phyloP scores from a whole-genome alignment of 306 rosid genomes.

The Cicer bijugum region DNA sequence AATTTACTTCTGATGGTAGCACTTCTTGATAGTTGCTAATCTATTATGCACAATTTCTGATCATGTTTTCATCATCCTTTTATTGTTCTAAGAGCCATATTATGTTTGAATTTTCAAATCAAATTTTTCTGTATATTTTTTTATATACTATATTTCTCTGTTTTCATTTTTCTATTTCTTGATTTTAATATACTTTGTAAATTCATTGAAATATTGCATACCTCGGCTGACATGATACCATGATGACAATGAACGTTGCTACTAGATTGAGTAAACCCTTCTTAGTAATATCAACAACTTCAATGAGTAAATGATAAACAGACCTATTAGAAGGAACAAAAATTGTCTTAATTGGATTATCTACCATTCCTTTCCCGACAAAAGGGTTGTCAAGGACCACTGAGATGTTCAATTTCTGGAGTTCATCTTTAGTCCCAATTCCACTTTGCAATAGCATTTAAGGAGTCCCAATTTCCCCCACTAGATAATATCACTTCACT shows the following conservation, averaged over 20 bases:
- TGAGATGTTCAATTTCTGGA: constrained; percentile 63
- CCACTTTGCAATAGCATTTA: constrained; percentile 92
- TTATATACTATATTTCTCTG: not conserved
- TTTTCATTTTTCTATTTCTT: not conserved
- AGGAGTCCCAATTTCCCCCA: constrained; percentile 89
- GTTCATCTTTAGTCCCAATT: constrained; percentile 77
- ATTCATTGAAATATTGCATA: constrained; percentile 46
- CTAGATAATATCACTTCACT: constrained; percentile 79
- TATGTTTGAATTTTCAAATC: not conserved
- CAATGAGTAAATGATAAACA: constrained; percentile 66
- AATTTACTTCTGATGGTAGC: constrained; percentile 8
- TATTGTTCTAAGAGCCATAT: not conserved
- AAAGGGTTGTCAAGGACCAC: constrained; percentile 64
- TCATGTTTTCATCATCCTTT: not conserved
- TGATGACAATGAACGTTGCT: constrained; percentile 91
- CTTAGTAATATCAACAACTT: constrained; percentile 88
- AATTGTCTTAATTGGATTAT: constrained; percentile 89
- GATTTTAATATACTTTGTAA: not conserved
- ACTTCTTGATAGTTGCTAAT: constrained; percentile 20
- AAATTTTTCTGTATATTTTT: not conserved
- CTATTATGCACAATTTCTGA: not conserved
- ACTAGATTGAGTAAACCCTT: constrained; percentile 70
- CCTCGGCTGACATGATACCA: constrained; percentile 95
- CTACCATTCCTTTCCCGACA: constrained; percentile 92
- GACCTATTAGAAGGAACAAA: constrained; percentile 69